Evolutionary conservation across 1,284 basidiomycete genomes (phyloP).

Genomic region (Filobasidium uniguttulatum): DNA sequence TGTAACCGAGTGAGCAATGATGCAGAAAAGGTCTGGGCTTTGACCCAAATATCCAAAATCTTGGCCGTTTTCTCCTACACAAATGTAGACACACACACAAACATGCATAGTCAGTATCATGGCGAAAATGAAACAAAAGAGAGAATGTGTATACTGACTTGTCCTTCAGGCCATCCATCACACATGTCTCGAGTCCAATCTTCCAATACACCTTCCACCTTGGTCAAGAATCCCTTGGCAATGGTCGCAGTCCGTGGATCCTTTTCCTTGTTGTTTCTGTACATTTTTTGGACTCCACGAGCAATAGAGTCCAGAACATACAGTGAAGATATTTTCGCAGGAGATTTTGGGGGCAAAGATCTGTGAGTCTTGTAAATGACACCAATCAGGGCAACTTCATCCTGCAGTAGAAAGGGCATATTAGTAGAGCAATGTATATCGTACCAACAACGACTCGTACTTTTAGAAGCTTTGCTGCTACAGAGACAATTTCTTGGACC

Average conservation of each 20-base stretch:
- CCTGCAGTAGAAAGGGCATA: background rate
- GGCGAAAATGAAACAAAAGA: background rate
- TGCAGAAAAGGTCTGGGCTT: background rate
- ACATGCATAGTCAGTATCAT: too few species aligned
- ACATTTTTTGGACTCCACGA: background rate
- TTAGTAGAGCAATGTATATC: background rate
- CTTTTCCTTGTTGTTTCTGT: background rate
- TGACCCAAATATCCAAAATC: background rate
- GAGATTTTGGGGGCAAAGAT: background rate
- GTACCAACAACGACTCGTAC: background rate
- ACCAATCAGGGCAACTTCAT: background rate
- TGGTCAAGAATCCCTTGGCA: background rate
- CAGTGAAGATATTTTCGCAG: background rate
- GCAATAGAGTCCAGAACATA: background rate
- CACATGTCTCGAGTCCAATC: background rate
- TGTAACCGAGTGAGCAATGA: background rate
- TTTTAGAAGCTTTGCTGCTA: background rate
- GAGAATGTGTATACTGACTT: background rate
- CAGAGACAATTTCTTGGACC: background rate
- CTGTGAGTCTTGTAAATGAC: background rate
- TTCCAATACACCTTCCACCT: background rate
- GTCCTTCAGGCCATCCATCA: background rate
- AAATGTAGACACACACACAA: too few species aligned
- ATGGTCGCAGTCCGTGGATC: background rate
- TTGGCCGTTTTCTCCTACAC: slow-evolving; percentile 1